phyloP scores from a whole-genome alignment of 352 stramenopile genomes.

The Globisporangium echinulatum region DNA sequence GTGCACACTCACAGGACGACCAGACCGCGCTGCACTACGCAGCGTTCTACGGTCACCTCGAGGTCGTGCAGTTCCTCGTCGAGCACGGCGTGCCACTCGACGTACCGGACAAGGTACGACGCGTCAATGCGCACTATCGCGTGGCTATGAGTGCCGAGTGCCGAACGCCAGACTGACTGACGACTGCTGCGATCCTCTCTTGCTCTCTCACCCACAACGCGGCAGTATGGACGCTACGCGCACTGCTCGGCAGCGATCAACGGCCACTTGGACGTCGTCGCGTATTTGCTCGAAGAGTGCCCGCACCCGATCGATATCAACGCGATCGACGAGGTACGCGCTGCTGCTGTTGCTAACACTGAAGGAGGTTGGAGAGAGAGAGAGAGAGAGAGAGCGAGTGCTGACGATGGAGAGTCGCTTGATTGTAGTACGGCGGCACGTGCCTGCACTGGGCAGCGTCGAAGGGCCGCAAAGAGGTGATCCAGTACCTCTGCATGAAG shows the following conservation, averaged over 20 bases:
- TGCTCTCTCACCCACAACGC: too few species aligned
- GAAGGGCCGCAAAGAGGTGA: constrained; percentile 80
- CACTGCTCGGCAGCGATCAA: constrained; percentile 84
- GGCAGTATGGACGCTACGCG: constrained; percentile 60
- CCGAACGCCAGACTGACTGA: not conserved
- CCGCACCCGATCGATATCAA: constrained; percentile 81
- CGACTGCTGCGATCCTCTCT: not conserved
- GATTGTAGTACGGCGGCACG: constrained; percentile 67
- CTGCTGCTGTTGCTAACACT: not conserved
- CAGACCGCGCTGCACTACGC: constrained; percentile 83
- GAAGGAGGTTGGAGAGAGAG: not conserved
- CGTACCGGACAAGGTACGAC: constrained; percentile 59
- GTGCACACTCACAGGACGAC: constrained; percentile 36
- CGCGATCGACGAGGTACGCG: constrained; percentile 70
- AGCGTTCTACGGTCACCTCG: constrained; percentile 81
- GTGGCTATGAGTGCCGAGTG: not conserved
- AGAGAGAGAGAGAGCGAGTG: not conserved
- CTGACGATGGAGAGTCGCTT: not conserved
- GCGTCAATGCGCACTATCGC: not conserved
- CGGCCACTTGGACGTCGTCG: constrained; percentile 79
- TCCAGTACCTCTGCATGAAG: constrained; percentile 86
- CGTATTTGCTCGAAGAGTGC: constrained; percentile 80
- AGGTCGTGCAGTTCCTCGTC: constrained; percentile 81
- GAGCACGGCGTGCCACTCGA: constrained; percentile 79
- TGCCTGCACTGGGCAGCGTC: constrained; percentile 83